Evolutionary conservation across 2,329 filamentous ascomycete species (phyloP).

Genomic region (Purpureocillium lavendulum): DNA sequence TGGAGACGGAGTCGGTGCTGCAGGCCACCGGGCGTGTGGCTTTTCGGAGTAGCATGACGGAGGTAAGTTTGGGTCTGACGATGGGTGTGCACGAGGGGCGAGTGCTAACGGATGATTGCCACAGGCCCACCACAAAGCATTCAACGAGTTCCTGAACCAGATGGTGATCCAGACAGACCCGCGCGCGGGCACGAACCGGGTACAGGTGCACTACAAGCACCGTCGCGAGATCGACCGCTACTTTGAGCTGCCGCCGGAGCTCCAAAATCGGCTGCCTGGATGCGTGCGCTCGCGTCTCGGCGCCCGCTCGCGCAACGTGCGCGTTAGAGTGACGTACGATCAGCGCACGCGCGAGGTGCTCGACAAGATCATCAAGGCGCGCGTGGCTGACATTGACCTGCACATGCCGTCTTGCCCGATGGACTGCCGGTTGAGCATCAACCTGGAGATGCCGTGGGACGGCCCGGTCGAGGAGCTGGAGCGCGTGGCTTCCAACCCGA

Average conservation of each 20-base stretch:
- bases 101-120: neutral
- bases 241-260: conserved; percentile 59
- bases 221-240: conserved; percentile 77
- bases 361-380: conserved; percentile 82
- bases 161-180: conserved; percentile 51
- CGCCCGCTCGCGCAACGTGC: conserved; percentile 34
- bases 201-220: conserved; percentile 72
- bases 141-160: conserved; percentile 80
- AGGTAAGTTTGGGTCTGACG: conserved; percentile 46
- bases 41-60: conserved; percentile 86
- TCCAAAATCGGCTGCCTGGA: conserved; percentile 53
- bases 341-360: conserved; percentile 61
- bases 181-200: conserved; percentile 41
- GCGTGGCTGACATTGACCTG: conserved; percentile 82
- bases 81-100: too few species aligned
- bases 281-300: conserved; percentile 52
- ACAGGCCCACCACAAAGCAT: conserved; percentile 68
- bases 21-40: conserved; percentile 50
- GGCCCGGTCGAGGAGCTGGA: conserved; percentile 55
- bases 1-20: conserved; percentile 65
- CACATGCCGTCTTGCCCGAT: conserved; percentile 69
- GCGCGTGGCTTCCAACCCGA: conserved; percentile 23
- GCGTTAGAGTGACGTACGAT: conserved; percentile 63
- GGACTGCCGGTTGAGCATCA: conserved; percentile 90
- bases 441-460: conserved; percentile 84